Evolutionary conservation across 345 rosid genomes (phyloP), one percentile per base, ranked within the genome.

Genomic region (Streptanthus diversifolius): DNA sequence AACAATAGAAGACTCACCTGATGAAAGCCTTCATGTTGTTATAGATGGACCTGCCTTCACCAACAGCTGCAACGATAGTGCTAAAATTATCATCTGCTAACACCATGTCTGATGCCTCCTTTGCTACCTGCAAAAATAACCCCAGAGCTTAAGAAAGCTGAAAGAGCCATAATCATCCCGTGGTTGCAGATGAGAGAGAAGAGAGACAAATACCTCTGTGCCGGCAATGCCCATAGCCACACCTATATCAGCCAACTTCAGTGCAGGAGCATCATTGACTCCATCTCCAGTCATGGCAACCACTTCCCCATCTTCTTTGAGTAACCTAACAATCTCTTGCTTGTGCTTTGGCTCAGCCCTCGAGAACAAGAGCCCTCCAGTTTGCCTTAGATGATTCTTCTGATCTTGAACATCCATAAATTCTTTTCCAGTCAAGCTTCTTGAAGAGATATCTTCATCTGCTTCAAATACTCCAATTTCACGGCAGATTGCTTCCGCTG

Each of bases 251-350:
- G 99, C 99, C 82, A 95, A 79, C 81, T 95, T 95, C 58, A 95
- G 79, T 51, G 99, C 99, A 68, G 99, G 97, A 18, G 97, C 97
- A 81, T 95, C 99, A 67, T 95, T 95, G 62, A 91, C 97, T 77
- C 97, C 99, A 79, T 95, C 99, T 64, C 97, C 97, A 18, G 99
- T 95, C 99, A 95, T 95, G 29, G 99, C 97, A 67, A 95, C 99
- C 17, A 95, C 99, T 81, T 95, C 99, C n/a, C 95, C 96, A 58
- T 90, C 96, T 78, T 85, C 97, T 83, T 95, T 90, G 54, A 95
- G 99, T 83, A 91, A 67, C 82, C 96, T 88, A 35, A 95, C 99
- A 74, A 95, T 95, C 76, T 95, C 99, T 79, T 95, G 99, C 73
- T 95, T 95, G 80, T 95, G 99, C 78, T 83, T 83, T 47, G 99